Evolutionary conservation across 345 rosid genomes (phyloP).

Genomic region (rapeseed (Brassica napus)): Da-Ae NC_063444.1:42232501-42233000

Average conservation of each 20-base stretch:
- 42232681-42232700: slow-evolving; percentile 99
- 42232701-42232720: slow-evolving; percentile 95
- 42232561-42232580: slow-evolving; percentile 97
- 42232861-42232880: slow-evolving; percentile 8
- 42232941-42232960: slow-evolving; percentile 98
- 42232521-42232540: slow-evolving; percentile 26
- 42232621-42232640: slow-evolving; percentile 34
- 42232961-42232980: slow-evolving; percentile 95
- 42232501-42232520: slow-evolving; percentile 73
- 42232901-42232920: slow-evolving; percentile 89
- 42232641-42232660: slow-evolving; percentile 33
- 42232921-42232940: slow-evolving; percentile 93
- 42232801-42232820: slow-evolving; percentile 97
- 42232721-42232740: slow-evolving; percentile 99
- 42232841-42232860: slow-evolving; percentile 9
- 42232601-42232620: slow-evolving; percentile 90
- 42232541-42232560: slow-evolving; percentile 99
- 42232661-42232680: slow-evolving; percentile 47
- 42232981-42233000: slow-evolving; percentile 88
- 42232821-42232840: slow-evolving; percentile 59
- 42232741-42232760: slow-evolving; percentile 97
- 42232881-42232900: slow-evolving; percentile 46
- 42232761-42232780: slow-evolving; percentile 90
- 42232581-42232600: slow-evolving; percentile 95
- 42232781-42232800: slow-evolving; percentile 98